A percentile compares a stretch with the other conserved stretches of the same genome.
Conservation (phyloP, 169 alveolate species). For the Plasmodium fragile region DNA sequence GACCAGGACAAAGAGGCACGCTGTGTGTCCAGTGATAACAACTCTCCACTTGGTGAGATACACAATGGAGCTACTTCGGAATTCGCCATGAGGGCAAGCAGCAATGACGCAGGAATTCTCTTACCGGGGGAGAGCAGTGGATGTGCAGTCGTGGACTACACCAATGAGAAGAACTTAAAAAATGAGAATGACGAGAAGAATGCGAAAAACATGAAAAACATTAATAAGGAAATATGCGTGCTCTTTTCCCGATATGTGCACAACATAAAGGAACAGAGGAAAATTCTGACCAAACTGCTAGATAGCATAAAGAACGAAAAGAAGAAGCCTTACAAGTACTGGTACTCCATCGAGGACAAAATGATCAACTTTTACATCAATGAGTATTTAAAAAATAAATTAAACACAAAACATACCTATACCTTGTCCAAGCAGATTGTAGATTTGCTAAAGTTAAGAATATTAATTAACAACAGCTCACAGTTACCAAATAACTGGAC, state of each 20-base stretch:
- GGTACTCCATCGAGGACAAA: slow-evolving; percentile 83
- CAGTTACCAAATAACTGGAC: slow-evolving; percentile 86
- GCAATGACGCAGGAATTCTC: not conserved
- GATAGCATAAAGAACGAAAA: slow-evolving; percentile 62
- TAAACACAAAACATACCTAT: slow-evolving; percentile 85
- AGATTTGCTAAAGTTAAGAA: slow-evolving; percentile 80
- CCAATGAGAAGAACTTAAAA: not conserved
- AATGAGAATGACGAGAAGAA: not conserved
- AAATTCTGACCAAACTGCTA: slow-evolving; percentile 39
- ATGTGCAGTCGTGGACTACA: not conserved
- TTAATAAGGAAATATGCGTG: slow-evolving; percentile 57
- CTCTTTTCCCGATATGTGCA: slow-evolving; percentile 62
- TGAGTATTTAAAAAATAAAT: slow-evolving; percentile 82
- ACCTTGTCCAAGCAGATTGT: slow-evolving; percentile 82
- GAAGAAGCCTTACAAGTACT: slow-evolving; percentile 67
- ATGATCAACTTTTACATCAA: slow-evolving; percentile 84
- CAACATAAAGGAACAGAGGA: slow-evolving; percentile 67
- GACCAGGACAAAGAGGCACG: not conserved
- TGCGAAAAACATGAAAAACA: slow-evolving; percentile 12
- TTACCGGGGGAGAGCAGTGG: not conserved
- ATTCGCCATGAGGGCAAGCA: not conserved
- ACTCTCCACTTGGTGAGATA: not conserved
- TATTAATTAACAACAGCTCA: slow-evolving; percentile 79
- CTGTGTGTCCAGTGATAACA: not conserved
- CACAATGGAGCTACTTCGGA: not conserved